Evolutionary conservation across 2,329 filamentous ascomycete genomes (phyloP).

Genomic region (Fusarium scirpi): DNA sequence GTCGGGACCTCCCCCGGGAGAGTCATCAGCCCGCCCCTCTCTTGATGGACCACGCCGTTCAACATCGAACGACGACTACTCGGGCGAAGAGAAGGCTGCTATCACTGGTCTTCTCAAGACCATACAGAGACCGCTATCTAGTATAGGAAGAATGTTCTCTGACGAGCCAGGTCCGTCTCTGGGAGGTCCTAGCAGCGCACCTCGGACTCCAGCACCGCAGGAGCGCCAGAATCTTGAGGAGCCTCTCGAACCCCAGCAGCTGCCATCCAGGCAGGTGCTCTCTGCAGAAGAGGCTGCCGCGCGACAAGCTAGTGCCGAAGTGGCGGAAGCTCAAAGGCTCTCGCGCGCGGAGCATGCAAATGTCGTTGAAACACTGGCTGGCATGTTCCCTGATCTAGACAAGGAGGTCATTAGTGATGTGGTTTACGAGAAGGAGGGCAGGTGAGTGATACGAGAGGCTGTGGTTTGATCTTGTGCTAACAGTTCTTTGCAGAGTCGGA

Average conservation of each 20-base stretch:
- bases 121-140: conserved; percentile 90
- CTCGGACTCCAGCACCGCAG: conserved; percentile 54
- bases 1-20: conserved; percentile 41
- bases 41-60: conserved; percentile 65
- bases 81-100: conserved; percentile 78
- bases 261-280: conserved; percentile 59
- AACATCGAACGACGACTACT: conserved; percentile 66
- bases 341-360: conserved; percentile 87
- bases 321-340: conserved; percentile 85
- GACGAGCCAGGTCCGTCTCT: conserved; percentile 65
- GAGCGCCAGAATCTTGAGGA: conserved; percentile 51
- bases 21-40: conserved; percentile 56
- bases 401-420: conserved; percentile 96
- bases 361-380: conserved; percentile 91
- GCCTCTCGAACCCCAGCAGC: conserved; percentile 49
- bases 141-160: conserved; percentile 94
- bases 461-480: conserved; percentile 9
- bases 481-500: conserved; percentile 70
- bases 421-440: conserved; percentile 93
- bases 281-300: conserved; percentile 90
- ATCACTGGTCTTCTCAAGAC: conserved; percentile 88
- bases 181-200: conserved; percentile 50
- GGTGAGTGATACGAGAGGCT: conserved; percentile 66
- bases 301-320: conserved; percentile 89
- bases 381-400: conserved; percentile 97